A percentile compares a stretch with the other conserved stretches of the same genome.
Evolutionary conservation across 1,139 yeast genomes (phyloP).

Genomic region (Groenewaldozyma auringiensis): DNA sequence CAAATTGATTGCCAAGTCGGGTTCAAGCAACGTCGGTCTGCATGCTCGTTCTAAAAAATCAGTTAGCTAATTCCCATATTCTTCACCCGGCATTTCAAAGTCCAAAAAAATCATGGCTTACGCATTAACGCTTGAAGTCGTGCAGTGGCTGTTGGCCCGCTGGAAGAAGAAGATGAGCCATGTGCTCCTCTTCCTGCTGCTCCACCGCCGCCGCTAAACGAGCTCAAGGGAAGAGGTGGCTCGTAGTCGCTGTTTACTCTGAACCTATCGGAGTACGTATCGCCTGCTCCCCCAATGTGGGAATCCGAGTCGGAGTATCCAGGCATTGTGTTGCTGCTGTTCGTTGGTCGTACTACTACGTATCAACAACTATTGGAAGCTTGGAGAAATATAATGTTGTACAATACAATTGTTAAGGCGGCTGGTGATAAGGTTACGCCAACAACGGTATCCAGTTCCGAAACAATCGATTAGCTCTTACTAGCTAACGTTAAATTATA

Average conservation of each 20-base stretch:
- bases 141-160: slow-evolving; percentile 17
- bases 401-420: too few relatives aligned
- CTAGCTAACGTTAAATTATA: too few relatives aligned
- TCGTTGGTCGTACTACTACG: slow-evolving; percentile 7
- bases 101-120: slow-evolving; percentile 12
- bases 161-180: slow-evolving; percentile 6
- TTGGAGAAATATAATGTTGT: too few relatives aligned
- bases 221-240: slow-evolving; percentile 13
- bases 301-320: slow-evolving; percentile 12
- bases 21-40: slow-evolving; percentile 74
- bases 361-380: neutral
- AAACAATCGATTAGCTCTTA: too few relatives aligned
- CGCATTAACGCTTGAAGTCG: slow-evolving; percentile 23
- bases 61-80: slow-evolving; percentile 6
- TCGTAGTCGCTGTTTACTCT: slow-evolving; percentile 28
- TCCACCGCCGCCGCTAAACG: slow-evolving; percentile 1
- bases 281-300: slow-evolving; percentile 13
- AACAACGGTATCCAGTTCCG: too few relatives aligned
- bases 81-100: too few relatives aligned
- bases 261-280: slow-evolving; percentile 33
- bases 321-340: slow-evolving; percentile 12
- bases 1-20: slow-evolving; percentile 77
- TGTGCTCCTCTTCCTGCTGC: neutral
- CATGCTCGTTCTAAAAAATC: slow-evolving; percentile 66
- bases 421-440: too few relatives aligned